phyloP scores from a whole-genome alignment of 768 basidiomycete genomes.

The Auriscalpium orientale region DNA sequence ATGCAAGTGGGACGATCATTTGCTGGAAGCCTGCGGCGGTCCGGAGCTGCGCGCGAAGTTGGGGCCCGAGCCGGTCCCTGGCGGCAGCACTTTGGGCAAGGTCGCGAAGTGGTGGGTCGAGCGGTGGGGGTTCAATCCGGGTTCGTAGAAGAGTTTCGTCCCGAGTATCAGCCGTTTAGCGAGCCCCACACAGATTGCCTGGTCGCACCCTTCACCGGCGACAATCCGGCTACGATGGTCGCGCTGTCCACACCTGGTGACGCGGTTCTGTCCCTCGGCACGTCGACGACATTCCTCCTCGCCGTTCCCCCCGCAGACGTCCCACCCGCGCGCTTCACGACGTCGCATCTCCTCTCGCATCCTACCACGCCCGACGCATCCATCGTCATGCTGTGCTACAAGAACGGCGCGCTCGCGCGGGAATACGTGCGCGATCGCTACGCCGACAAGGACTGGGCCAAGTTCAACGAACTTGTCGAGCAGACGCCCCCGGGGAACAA shows the following conservation, averaged over 20 bases:
- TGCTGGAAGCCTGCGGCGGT: constrained; percentile 65
- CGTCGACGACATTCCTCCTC: constrained; percentile 80
- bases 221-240: constrained; percentile 82
- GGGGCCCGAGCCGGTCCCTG: constrained; percentile 69
- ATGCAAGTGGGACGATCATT: constrained; percentile 62
- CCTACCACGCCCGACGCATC: constrained; percentile 54
- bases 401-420: constrained; percentile 78
- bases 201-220: constrained; percentile 81
- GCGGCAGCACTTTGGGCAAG: constrained; percentile 58
- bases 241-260: constrained; percentile 70
- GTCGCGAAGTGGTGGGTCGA: constrained; percentile 65
- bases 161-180: neutral
- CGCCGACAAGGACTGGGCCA: constrained; percentile 52
- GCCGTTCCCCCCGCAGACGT: constrained; percentile 59
- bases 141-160: constrained; percentile 26
- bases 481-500: constrained; percentile 46
- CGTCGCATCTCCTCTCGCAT: constrained; percentile 68
- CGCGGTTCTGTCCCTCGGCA: constrained; percentile 80
- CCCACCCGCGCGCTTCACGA: constrained; percentile 63
- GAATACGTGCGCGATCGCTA: constrained; percentile 67
- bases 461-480: constrained; percentile 62
- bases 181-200: constrained; percentile 46
- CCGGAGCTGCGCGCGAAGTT: constrained; percentile 59
- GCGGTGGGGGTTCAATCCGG: constrained; percentile 66
- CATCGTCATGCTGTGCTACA: constrained; percentile 91